Evolutionary conservation across 2,329 filamentous ascomycete species (phyloP).

Genomic region (Didymella sp.): DNA sequence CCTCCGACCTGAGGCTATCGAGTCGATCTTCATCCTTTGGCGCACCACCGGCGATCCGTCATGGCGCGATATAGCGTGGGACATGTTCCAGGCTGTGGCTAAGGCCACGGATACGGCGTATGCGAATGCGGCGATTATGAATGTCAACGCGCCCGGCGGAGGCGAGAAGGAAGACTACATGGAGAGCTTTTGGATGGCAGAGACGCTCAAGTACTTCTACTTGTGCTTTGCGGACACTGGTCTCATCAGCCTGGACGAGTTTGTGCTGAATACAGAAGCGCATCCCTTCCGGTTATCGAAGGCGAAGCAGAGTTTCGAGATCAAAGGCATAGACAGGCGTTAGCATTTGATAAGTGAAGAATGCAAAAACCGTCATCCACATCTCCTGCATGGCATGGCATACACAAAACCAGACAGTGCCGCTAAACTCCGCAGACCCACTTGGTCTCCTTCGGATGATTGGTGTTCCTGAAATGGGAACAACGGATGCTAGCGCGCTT

Average conservation of each 20-base stretch:
- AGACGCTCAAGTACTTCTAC: slow-evolving; percentile 59
- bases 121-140: slow-evolving; percentile 54
- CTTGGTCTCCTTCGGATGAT: slow-evolving; percentile 16
- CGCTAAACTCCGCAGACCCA: slow-evolving; percentile 21
- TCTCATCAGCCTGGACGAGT: slow-evolving; percentile 55
- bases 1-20: slow-evolving; percentile 63
- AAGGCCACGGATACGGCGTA: slow-evolving; percentile 50
- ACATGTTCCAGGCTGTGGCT: slow-evolving; percentile 54
- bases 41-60: slow-evolving; percentile 61
- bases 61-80: slow-evolving; percentile 53
- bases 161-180: slow-evolving; percentile 51
- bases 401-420: neutral
- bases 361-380: neutral
- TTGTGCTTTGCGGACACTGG: slow-evolving; percentile 54
- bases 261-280: slow-evolving; percentile 57
- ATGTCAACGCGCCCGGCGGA: slow-evolving; percentile 47
- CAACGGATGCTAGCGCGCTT: slow-evolving; percentile 31
- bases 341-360: neutral
- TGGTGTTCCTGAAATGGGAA: slow-evolving; percentile 28
- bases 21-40: slow-evolving; percentile 65
- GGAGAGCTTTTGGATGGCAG: slow-evolving; percentile 59
- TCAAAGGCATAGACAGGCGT: neutral
- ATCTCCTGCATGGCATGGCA: neutral
- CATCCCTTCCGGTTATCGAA: slow-evolving; percentile 51
- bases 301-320: neutral